Evolutionary conservation across 176 grass and related monocot genomes (phyloP), one percentile per base, ranked within the genome.

Genomic region (Areca catechu): DNA sequence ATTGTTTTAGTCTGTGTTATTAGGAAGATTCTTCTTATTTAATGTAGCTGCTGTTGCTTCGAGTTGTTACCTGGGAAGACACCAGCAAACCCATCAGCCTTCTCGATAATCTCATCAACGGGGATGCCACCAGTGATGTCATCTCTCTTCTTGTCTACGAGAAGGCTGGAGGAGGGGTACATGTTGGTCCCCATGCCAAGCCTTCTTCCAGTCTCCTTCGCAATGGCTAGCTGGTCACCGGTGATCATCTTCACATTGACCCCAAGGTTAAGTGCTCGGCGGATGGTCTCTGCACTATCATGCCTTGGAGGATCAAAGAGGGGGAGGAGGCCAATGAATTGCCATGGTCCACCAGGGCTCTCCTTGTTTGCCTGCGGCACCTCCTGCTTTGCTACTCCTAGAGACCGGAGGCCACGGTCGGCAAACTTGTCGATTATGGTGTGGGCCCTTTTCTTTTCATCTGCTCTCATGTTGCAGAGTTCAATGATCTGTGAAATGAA

Each of bases 171-270:
- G 0, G 90, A 95, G 20, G 86, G 90, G 59, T 95, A 79, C 90
- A 95, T 95, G 74, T 89, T 95, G 28, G 74, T 89, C 60, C 90
- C 90, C 90, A 95, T 95, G 58, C 76, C 76, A 0, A 95, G 86
- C 28, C 86, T 62, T 0, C 82, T 79, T 0, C 76, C 86, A 0
- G 90, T 95, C 76, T 95, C 90, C 79, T 89, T 95, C 47, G 80
- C 90, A 53, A 95, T 95, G 20, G 90, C 77, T 1, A 95, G 74
- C 62, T 95, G 90, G 60, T 95, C 86, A 1, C 86, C 86, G 0
- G 86, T 95, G 66, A 95, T 95, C 90, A 95, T 95, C 79, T 95
- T 95, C 4, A 95, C 90, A 69, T 95, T 95, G 6, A 95, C 83
- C 57, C 86, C 86, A 1, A 95, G 86, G 20, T 81, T 49, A 2